Base-by-base conservation (phyloP, 2,329 filamentous ascomycete genomes). In the Penicillium sp. region DNA sequence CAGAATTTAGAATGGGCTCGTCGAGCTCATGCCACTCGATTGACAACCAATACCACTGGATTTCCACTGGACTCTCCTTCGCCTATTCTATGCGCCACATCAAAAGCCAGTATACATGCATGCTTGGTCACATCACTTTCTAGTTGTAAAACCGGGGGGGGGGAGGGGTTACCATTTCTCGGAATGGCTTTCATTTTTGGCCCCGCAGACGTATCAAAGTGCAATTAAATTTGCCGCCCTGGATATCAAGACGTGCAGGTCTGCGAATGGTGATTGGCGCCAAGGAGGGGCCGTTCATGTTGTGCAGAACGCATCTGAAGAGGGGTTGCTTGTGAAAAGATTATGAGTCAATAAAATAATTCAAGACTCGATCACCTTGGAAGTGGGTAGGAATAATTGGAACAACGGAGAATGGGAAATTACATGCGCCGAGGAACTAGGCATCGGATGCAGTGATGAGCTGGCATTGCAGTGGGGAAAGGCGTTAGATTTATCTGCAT, bases 391-490 rank as follows among this genome's bases (percentile, higher is more conserved):
- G 25, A 40, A 41, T 16, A 22, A 41, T 43, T 37, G 47, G 56
- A 31, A 53, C 40, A 17, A 26, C 38, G 30, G 28, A 50, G 37
- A 50, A 49, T 55, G 50, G 43, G 36, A 52, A 56, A 54, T 52
- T 42, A 30, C 36, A 52, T 45, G 40, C 38, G 1, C 11, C 17
- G 17, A 43, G 12, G 7, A 14, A 26, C 19, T 10, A 68, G 65
- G 63, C 69, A 73, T 69, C 78, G 81, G 80, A 89, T 87, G 87
- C 85, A 88, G 75, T 84, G 86, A 88, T 89, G 87, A 86, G 86
- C 84, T 89, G 87, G 85, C 86, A 88, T 75, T 46, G 54, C 64
- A 56, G 60, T 73, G 72, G 73, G 79, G 73, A 75, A 75, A 43
- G 49, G 48, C 55, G 53, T 55, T 56, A 33, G 31, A 42, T 53